phyloP scores from a whole-genome alignment of 202 grass and related monocot species.

The Panicum virgatum region DNA sequence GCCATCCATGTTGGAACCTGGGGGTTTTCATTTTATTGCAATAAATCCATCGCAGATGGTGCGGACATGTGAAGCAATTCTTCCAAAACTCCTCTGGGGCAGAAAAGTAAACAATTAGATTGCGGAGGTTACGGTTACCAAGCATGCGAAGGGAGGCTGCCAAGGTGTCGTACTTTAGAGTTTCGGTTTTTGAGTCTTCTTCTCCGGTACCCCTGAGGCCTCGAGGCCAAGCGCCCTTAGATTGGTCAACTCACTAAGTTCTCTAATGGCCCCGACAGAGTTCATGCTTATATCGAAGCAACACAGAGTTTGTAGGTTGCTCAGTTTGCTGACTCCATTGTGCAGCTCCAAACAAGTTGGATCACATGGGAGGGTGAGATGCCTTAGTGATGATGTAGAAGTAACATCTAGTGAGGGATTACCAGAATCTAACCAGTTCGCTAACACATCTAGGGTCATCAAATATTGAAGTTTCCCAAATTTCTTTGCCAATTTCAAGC shows the following conservation, averaged over 20 bases:
- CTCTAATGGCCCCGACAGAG: neutral
- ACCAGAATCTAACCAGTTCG: fast-evolving
- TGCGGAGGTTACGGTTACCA: neutral
- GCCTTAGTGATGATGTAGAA: neutral
- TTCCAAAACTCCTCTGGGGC: neutral
- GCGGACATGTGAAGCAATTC: neutral
- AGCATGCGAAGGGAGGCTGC: neutral
- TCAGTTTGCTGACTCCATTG: neutral
- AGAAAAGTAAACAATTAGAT: fast-evolving
- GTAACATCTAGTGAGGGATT: neutral
- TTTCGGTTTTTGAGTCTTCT: neutral
- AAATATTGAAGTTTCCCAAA: neutral
- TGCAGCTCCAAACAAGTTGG: neutral
- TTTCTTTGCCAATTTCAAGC: neutral
- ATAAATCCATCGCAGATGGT: neutral
- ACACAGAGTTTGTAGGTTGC: neutral
- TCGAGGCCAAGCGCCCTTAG: fast-evolving
- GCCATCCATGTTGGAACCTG: neutral
- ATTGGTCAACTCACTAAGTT: neutral
- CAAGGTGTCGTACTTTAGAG: neutral
- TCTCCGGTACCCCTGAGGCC: fast-evolving
- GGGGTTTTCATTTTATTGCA: too few species aligned
- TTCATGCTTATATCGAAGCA: neutral
- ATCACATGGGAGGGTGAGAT: neutral
- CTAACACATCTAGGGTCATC: neutral